Evolutionary conservation across 164 flowering plant species (phyloP).

Genomic region (Nymphaea colorata): DNA sequence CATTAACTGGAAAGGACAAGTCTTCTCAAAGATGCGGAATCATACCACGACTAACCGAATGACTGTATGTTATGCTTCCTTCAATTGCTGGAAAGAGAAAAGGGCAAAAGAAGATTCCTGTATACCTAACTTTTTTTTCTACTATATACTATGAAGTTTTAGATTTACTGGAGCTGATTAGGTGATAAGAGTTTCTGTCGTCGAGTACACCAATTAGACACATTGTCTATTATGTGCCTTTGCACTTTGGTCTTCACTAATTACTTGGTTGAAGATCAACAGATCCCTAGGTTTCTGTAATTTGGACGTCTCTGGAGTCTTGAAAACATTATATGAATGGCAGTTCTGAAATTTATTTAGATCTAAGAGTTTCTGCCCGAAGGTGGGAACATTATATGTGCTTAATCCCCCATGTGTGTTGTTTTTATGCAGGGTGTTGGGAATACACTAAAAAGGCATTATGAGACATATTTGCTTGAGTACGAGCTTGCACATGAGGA

Average conservation of each 20-base stretch:
- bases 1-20: constrained; percentile 99
- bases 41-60: constrained; percentile 87
- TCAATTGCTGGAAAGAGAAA: neutral
- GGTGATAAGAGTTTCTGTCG: neutral
- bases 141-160: too few relatives aligned
- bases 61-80: constrained; percentile 56
- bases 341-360: too few relatives aligned
- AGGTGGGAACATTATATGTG: too few relatives aligned
- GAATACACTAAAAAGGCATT: constrained; percentile 92
- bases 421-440: constrained; percentile 60
- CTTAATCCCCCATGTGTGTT: too few relatives aligned
- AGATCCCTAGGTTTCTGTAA: too few relatives aligned
- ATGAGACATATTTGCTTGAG: constrained; percentile 90
- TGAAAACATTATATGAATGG: too few relatives aligned
- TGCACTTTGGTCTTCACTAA: too few relatives aligned
- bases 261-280: too few relatives aligned
- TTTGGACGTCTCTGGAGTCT: too few relatives aligned
- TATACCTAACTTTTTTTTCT: neutral
- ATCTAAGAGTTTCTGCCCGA: too few relatives aligned
- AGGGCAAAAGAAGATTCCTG: neutral
- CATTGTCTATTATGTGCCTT: too few relatives aligned
- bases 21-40: constrained; percentile 98
- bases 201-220: too few relatives aligned
- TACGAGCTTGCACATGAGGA: constrained; percentile 98
- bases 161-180: neutral